Evolutionary conservation across 805 yeast genomes (phyloP).

Genomic region (Kodamaea laetipori): DNA sequence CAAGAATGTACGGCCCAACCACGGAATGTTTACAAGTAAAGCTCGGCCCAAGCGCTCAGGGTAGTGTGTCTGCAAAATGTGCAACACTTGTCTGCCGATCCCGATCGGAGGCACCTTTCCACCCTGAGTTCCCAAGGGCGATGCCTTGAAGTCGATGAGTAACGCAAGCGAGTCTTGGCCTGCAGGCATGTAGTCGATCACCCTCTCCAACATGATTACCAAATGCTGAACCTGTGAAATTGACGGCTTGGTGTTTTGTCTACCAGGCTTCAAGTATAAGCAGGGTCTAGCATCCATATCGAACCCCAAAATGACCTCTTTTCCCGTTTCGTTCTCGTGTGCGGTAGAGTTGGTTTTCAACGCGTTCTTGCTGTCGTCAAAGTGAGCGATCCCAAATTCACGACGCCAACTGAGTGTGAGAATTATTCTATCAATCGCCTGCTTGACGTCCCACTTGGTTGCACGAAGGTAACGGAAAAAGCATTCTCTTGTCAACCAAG

Average conservation of each 20-base stretch:
- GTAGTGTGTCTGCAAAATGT: conserved; percentile 57
- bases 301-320: conserved; percentile 86
- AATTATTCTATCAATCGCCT: conserved; percentile 73
- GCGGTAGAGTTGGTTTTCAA: conserved; percentile 57
- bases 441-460: conserved; percentile 80
- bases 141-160: conserved; percentile 87
- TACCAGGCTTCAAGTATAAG: conserved; percentile 86
- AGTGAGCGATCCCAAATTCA: conserved; percentile 68
- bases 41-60: conserved; percentile 61
- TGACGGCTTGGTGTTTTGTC: conserved; percentile 91
- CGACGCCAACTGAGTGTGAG: conserved; percentile 90
- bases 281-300: conserved; percentile 93
- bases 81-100: conserved; percentile 51
- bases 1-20: conserved; percentile 58
- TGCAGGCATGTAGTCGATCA: conserved; percentile 91
- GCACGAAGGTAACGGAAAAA: conserved; percentile 88
- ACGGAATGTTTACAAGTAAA: conserved; percentile 56
- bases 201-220: conserved; percentile 89
- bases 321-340: conserved; percentile 86
- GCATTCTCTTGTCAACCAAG: conserved; percentile 95
- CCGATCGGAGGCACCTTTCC: conserved; percentile 51
- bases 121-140: conserved; percentile 49
- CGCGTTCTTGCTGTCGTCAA: conserved; percentile 44
- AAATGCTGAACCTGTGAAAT: conserved; percentile 94
- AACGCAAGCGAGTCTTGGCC: conserved; percentile 95